Conservation (phyloP, 345 rosid genomes). For the Camelina neglecta region DNA sequence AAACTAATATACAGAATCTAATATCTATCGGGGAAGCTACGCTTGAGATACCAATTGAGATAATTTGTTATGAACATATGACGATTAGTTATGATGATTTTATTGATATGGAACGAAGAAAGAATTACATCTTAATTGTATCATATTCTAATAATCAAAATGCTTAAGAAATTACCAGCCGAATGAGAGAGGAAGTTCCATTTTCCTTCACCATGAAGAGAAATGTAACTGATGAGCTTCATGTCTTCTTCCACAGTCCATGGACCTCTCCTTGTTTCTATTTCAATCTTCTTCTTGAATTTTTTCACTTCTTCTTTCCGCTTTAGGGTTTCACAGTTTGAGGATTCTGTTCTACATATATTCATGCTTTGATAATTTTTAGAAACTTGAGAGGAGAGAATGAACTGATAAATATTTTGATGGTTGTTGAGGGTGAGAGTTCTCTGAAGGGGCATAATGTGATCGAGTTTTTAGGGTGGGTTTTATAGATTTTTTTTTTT, state of each 20-base stretch:
- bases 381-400: not conserved
- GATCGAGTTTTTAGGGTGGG: conserved; percentile 13
- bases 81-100: not conserved
- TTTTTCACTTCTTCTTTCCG: conserved; percentile 36
- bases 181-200: conserved; percentile 66
- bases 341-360: not conserved
- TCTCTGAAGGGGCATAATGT: conserved; percentile 17
- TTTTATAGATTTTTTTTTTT: not conserved
- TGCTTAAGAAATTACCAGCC: conserved; percentile 51
- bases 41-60: not conserved
- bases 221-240: conserved; percentile 57
- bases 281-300: conserved; percentile 29
- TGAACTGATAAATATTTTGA: not conserved
- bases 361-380: conserved; percentile 22
- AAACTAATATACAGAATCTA: not conserved
- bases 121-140: not conserved
- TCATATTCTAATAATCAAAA: not conserved
- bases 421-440: conserved; percentile 11
- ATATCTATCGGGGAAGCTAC: not conserved
- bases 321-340: conserved; percentile 2
- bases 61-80: not conserved
- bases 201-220: conserved; percentile 67
- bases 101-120: not conserved
- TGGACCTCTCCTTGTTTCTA: conserved; percentile 64
- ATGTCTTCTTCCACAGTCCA: conserved; percentile 72